phyloP scores from a whole-genome alignment of 106 monocot species.

The Gastrodia elata region DNA sequence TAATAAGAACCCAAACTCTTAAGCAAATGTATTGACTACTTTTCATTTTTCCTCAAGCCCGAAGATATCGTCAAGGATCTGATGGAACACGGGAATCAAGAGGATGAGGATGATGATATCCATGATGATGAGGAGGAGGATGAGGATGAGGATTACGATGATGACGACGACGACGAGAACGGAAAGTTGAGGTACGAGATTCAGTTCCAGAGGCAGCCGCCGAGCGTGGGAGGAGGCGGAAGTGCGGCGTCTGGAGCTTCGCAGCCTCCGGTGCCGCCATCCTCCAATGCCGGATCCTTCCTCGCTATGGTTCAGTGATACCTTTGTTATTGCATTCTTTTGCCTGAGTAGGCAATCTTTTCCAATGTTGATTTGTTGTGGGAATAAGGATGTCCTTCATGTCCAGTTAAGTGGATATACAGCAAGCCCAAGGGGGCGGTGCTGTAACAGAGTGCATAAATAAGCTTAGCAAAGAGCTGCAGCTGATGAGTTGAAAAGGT shows the following conservation, averaged over 20 bases:
- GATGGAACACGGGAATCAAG: constrained; percentile 23
- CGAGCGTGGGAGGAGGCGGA: neutral
- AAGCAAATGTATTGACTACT: neutral
- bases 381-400: constrained; percentile 5
- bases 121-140: constrained; percentile 20
- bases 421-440: neutral
- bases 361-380: neutral
- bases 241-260: neutral
- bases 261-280: neutral
- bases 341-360: neutral
- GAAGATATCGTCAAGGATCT: constrained; percentile 56
- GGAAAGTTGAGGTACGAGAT: constrained; percentile 51
- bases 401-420: neutral
- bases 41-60: constrained; percentile 41
- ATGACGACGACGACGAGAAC: constrained; percentile 41
- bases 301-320: constrained; percentile 53
- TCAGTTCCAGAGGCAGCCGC: constrained; percentile 53
- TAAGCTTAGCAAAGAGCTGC: constrained; percentile 5
- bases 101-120: neutral
- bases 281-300: constrained; percentile 13
- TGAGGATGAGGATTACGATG: constrained; percentile 37
- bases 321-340: neutral
- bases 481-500: neutral
- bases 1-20: too few species aligned
- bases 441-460: neutral